phyloP scores from a whole-genome alignment of 352 stramenopile species.

The Phytophthora europaea region DNA sequence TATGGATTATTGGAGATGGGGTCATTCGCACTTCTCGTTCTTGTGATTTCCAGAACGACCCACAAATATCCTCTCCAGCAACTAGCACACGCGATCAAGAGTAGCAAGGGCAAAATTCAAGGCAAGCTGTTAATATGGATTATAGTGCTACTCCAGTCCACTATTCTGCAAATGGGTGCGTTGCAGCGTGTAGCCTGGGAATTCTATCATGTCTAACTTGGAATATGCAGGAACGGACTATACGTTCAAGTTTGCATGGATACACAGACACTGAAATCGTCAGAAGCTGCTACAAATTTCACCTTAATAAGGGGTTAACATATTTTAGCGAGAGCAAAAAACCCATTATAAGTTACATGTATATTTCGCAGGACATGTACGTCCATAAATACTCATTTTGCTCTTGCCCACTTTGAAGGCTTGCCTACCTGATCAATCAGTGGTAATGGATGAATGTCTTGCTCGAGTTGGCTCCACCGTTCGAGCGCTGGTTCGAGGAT shows the following conservation, averaged over 20 bases:
- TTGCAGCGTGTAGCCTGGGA: neutral
- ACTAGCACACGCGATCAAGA: slow-evolving; percentile 30
- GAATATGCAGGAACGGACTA: slow-evolving; percentile 10
- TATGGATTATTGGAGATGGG: slow-evolving; percentile 30
- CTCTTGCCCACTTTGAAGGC: neutral
- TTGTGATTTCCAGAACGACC: slow-evolving; percentile 29
- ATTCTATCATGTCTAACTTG: neutral
- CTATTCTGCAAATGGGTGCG: slow-evolving; percentile 29
- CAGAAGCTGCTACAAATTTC: neutral
- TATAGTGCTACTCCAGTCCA: slow-evolving; percentile 27
- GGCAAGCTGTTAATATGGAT: slow-evolving; percentile 36
- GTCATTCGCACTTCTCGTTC: slow-evolving; percentile 16
- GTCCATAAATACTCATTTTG: too few relatives aligned
- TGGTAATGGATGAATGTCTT: neutral
- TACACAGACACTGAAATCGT: neutral
- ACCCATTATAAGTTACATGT: too few relatives aligned
- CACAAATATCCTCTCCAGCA: slow-evolving; percentile 31
- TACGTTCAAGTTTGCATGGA: slow-evolving; percentile 17
- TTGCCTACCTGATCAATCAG: neutral
- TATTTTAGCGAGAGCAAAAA: too few relatives aligned
- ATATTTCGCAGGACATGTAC: too few relatives aligned
- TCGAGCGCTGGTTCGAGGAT: slow-evolving; percentile 15
- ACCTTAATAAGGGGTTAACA: too few relatives aligned
- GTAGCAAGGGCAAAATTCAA: slow-evolving; percentile 22
- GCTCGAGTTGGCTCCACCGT: slow-evolving; percentile 5